Evolutionary conservation across 2,329 filamentous ascomycete species (phyloP), one percentile per base, ranked within the genome.

Genomic region (Botrytis fragariae): DNA sequence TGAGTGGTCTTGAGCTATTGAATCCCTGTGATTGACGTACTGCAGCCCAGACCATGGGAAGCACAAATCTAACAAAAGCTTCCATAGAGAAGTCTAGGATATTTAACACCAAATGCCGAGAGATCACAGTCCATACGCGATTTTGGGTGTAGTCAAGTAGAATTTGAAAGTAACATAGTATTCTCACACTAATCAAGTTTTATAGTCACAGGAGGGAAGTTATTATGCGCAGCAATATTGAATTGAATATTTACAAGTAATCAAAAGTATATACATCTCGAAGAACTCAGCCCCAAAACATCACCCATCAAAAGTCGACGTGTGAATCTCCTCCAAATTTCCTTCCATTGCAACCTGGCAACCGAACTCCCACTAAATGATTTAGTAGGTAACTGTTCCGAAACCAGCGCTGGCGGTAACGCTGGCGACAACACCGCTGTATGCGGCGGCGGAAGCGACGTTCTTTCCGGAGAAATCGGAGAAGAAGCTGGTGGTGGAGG

Each of bases 401-500:
- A n/a, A 64, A 72, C 60, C 59, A 37, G 70, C 59, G 9, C 32
- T 65, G 60, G 48, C 61, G 8, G 20, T 48, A 37, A 72, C 59
- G 9, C 60, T 54, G 29, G 70, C 22, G 29, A 54, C 70, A n/a
- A 67, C 70, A 14, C 20, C 14, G 20, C 45, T 18, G 37, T 67
- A 72, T 25, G 78, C 73, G 37, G 77, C 74, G 59, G 82, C 77
- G 20, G 73, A 75, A 14, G 81, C 74, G 25, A 81, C 71, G 44
- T 76, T 79, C 74, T 82, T 80, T 10, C 80, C 80, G 2, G 70
- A 71, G 32, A 82, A 81, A 73, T 79, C 79, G 25, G 75, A 76
- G 59, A 81, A 78, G 69, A 83, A 78, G 14, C 75, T 75, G 4
- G 78, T 78, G 32, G 77, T 75, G 25, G 77, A 76, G 25, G 76